Conservation (phyloP, 305 asterid species). For the Fraxinus latifolia region DNA sequence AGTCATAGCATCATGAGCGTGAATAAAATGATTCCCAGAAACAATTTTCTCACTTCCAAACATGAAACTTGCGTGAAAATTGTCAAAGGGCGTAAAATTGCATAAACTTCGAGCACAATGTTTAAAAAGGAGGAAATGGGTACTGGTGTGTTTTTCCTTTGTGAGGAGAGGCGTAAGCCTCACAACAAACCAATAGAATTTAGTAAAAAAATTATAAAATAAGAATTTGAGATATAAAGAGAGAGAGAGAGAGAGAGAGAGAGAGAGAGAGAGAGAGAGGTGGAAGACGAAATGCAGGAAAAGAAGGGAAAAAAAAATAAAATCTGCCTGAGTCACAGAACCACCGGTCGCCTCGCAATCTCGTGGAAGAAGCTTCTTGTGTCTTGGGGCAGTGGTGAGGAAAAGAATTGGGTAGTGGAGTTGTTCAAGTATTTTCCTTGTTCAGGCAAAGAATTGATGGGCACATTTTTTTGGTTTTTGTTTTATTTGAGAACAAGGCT, state of each 20-base stretch:
- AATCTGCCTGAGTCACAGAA: neutral
- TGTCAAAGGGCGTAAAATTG: neutral
- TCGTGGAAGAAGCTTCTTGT: neutral
- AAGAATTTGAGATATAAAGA: neutral
- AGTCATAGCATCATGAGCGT: neutral
- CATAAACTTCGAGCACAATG: neutral
- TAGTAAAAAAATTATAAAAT: neutral
- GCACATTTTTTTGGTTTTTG: neutral
- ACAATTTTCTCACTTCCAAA: slow-evolving; percentile 8
- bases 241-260: too few relatives aligned
- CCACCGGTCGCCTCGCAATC: neutral
- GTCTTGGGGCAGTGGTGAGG: neutral
- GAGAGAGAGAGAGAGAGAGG: neutral
- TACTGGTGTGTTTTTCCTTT: neutral
- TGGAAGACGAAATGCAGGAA: neutral
- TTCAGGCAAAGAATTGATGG: neutral
- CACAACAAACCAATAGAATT: neutral
- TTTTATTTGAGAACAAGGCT: neutral
- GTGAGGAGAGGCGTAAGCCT: neutral
- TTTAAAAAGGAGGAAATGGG: neutral
- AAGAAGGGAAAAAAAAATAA: neutral
- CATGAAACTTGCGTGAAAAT: neutral
- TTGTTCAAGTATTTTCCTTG: neutral
- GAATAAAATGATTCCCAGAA: neutral
- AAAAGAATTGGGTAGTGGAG: neutral